A percentile compares a stretch with the other conserved stretches of the same genome.
phyloP scores from a whole-genome alignment of 2,329 filamentous ascomycete genomes.

The Botrytis paeoniae region DNA sequence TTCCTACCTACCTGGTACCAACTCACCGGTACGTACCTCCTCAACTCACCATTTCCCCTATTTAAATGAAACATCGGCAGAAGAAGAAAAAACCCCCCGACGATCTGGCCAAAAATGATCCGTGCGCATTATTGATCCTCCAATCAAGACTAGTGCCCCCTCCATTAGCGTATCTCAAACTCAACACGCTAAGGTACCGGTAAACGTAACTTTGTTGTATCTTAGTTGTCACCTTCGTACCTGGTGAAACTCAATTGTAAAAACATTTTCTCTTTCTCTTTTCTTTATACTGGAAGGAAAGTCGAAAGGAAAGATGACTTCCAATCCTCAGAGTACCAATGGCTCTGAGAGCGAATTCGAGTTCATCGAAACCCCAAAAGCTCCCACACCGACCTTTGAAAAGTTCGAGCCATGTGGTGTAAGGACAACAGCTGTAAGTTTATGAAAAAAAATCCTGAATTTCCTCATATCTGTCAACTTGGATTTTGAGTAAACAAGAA shows the following conservation, averaged over 20 bases:
- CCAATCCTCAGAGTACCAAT: constrained; percentile 47
- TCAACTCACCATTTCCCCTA: not conserved
- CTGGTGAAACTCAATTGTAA: constrained; percentile 3
- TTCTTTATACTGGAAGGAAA: constrained; percentile 20
- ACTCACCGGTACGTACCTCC: not conserved
- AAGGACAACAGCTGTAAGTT: constrained; percentile 51
- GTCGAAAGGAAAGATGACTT: constrained; percentile 43
- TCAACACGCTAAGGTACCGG: not conserved
- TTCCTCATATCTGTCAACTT: constrained; percentile 12
- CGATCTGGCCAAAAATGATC: not conserved
- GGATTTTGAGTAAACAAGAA: not conserved
- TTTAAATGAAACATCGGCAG: not conserved
- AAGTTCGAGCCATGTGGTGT: constrained; percentile 55
- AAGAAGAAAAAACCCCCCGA: not conserved
- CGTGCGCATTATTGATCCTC: not conserved
- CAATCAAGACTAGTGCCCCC: constrained; percentile 3
- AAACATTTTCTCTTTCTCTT: constrained; percentile 19
- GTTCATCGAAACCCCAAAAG: constrained; percentile 59
- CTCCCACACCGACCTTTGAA: constrained; percentile 48
- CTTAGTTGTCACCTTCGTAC: constrained; percentile 3
- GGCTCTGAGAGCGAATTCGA: constrained; percentile 58
- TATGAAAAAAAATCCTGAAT: constrained; percentile 12
- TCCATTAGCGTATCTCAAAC: constrained; percentile 1
- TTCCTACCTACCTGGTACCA: not conserved
- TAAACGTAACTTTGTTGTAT: constrained; percentile 8